Evolutionary conservation across 768 basidiomycete genomes (phyloP).

Genomic region (Russula vinacea): DNA sequence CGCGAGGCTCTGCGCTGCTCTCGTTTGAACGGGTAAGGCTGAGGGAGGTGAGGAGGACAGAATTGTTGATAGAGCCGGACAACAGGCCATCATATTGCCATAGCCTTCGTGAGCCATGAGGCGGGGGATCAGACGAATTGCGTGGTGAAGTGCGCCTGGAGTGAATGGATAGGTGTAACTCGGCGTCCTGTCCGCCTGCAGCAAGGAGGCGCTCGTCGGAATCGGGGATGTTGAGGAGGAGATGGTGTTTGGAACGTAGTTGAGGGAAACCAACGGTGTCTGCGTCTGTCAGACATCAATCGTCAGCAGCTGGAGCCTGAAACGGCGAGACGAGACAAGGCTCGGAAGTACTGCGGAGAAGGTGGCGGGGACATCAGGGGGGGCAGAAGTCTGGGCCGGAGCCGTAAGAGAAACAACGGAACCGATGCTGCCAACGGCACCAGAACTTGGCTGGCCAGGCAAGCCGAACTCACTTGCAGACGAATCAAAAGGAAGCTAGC

Average conservation of each 20-base stretch:
- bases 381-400: background rate
- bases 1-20: conserved; percentile 68
- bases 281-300: conserved; percentile 33
- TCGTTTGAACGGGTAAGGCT: conserved; percentile 57
- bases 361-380: background rate
- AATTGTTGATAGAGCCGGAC: conserved; percentile 77
- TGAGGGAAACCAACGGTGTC: conserved; percentile 50
- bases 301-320: background rate
- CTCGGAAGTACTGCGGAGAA: conserved; percentile 10
- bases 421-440: background rate
- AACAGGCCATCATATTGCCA: conserved; percentile 60
- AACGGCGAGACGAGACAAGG: background rate
- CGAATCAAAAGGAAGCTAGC: too few species aligned
- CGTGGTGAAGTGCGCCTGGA: conserved; percentile 25
- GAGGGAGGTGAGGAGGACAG: conserved; percentile 63
- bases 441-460: background rate
- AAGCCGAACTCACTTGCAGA: background rate
- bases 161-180: conserved; percentile 62
- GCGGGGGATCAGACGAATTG: conserved; percentile 5
- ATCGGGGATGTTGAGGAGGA: conserved; percentile 52
- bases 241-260: conserved; percentile 63
- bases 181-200: conserved; percentile 70
- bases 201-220: conserved; percentile 62
- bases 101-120: conserved; percentile 30
- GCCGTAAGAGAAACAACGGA: background rate